Evolutionary conservation across 352 stramenopile species (phyloP), one percentile per base, ranked within the genome.

Genomic region (Pythium aphanidermatum): DNA sequence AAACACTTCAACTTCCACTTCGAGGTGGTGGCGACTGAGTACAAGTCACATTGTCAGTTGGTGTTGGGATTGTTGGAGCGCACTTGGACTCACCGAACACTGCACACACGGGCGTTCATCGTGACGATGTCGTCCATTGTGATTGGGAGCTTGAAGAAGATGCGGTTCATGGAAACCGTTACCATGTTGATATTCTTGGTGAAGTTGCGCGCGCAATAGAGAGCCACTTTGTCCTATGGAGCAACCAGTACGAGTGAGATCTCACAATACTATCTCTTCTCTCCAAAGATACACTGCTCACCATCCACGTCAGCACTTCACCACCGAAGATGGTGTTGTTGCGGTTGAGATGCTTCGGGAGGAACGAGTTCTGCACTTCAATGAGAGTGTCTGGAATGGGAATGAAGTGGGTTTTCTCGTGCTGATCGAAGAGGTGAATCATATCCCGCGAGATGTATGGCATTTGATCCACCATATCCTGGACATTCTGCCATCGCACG

Each of bases 301-400:
- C 63, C 71, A 83, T 81, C 68, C 68, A 83, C 25, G 56, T 68
- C 34, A 83, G 66, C 41, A 83, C 62, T 54, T 86, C 74, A n/a
- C 69, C 74, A 4, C 74, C 74, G 49, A 83, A 83, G 34, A 84
- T 84, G 40, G 74, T 86, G 51, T 86, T 78, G 67, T 86, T 86
- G 21, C 68, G 67, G 60, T 84, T 86, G 29, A 86, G 27, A 51
- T 86, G 71, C 53, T 86, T 86, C 24, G 74, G 74, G 51, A 81
- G 26, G 46, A 86, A 86, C 27, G 65, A 83, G 55, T 83, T 85
- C 32, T 84, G 73, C 35, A 87, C 70, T 28, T 87, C 75, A 29
- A 87, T 78, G 37, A 83, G 60, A 48, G 70, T 87, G 37, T 82
- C 70, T 2, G 65, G 63, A 30, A 87, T 73, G 5, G 70, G 51